A percentile compares a stretch with the other conserved stretches of the same genome.
Evolutionary conservation across 208 protist species (phyloP).

Genomic region (Crithidia brevicula): DNA sequence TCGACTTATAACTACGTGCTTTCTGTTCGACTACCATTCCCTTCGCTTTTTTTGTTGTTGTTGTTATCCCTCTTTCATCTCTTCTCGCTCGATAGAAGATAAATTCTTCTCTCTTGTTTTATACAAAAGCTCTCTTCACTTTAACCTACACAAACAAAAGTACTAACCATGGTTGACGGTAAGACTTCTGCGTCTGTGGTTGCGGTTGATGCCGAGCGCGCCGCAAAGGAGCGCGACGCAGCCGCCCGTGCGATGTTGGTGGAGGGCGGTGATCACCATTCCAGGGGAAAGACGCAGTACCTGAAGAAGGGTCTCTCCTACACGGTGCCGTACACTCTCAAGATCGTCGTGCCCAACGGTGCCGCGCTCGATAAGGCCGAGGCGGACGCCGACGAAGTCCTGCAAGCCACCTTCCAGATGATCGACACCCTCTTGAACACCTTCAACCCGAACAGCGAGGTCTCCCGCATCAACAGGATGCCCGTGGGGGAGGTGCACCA

Average conservation of each 20-base stretch:
- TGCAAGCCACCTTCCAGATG: slow-evolving; percentile 55
- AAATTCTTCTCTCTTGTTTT: background rate
- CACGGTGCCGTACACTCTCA: slow-evolving; percentile 79
- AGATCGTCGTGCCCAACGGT: slow-evolving; percentile 41
- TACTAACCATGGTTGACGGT: slow-evolving; percentile 55
- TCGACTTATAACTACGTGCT: background rate
- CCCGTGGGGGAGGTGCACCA: slow-evolving; percentile 49
- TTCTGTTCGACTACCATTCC: too few species aligned
- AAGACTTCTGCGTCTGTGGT: slow-evolving; percentile 61
- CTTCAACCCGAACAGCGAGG: slow-evolving; percentile 72
- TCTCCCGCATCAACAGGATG: slow-evolving; percentile 54
- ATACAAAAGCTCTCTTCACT: background rate
- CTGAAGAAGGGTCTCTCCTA: slow-evolving; percentile 54
- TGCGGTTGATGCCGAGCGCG: slow-evolving; percentile 46
- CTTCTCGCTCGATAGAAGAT: background rate
- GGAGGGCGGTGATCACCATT: slow-evolving; percentile 33
- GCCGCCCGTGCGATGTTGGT: slow-evolving; percentile 58
- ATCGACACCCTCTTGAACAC: slow-evolving; percentile 65
- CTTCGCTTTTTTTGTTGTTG: background rate
- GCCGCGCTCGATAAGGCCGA: slow-evolving; percentile 28
- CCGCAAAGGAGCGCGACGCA: slow-evolving; percentile 62
- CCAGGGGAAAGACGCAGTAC: slow-evolving; percentile 31
- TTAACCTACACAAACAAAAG: background rate
- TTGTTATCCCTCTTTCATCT: background rate
- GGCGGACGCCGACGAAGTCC: slow-evolving; percentile 30